phyloP scores from a whole-genome alignment of 2,329 filamentous ascomycete genomes.

The Atkinsonella hypoxylon region DNA sequence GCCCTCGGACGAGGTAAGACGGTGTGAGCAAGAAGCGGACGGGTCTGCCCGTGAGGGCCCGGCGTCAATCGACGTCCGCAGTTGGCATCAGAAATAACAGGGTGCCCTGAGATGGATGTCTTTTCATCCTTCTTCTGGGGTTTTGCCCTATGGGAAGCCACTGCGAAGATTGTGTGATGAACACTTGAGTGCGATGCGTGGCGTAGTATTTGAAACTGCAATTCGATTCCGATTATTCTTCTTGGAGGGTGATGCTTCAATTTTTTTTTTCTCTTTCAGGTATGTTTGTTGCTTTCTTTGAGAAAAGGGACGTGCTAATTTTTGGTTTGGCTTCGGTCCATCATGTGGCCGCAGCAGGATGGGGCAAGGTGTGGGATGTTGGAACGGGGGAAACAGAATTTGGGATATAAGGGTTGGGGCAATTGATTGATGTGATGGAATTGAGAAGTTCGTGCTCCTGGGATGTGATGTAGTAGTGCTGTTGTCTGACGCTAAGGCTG shows the following conservation, averaged over 20 bases:
- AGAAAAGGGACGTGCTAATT: slow-evolving; percentile 4
- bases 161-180: slow-evolving; percentile 14
- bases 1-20: too few species aligned
- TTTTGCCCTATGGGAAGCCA: slow-evolving; percentile 11
- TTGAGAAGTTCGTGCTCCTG: neutral
- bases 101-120: neutral
- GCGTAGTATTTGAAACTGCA: slow-evolving; percentile 11
- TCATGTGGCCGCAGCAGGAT: neutral
- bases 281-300: slow-evolving; percentile 4
- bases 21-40: slow-evolving; percentile 7
- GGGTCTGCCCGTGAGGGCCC: slow-evolving; percentile 14
- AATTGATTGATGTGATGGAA: neutral
- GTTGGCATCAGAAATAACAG: slow-evolving; percentile 15
- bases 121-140: neutral
- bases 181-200: slow-evolving; percentile 16
- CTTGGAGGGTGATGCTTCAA: slow-evolving; percentile 13
- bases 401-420: neutral
- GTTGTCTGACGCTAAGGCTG: too few species aligned
- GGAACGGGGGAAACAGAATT: neutral
- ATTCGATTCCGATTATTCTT: slow-evolving; percentile 17
- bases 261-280: slow-evolving; percentile 10
- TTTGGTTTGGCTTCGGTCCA: slow-evolving; percentile 1
- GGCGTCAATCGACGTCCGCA: slow-evolving; percentile 13
- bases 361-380: neutral
- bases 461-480: neutral